A percentile compares a stretch with the other conserved stretches of the same genome.
Conservation (phyloP, 2,329 filamentous ascomycete genomes). For the Fusarium sp. region DNA sequence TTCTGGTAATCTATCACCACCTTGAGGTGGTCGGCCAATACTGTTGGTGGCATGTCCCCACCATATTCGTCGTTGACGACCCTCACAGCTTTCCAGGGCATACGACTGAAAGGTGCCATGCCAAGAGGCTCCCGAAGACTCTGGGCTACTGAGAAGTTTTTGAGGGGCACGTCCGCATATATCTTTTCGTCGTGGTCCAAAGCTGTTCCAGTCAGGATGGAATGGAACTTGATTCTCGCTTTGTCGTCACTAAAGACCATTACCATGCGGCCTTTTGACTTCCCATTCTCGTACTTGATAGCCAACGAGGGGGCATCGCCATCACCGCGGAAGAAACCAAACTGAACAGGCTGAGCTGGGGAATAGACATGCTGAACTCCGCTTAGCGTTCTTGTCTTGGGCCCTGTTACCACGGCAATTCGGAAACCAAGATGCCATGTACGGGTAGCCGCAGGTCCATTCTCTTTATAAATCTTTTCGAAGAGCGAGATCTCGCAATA, state of each 20-base stretch:
- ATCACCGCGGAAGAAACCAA: constrained; percentile 80
- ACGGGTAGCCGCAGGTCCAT: constrained; percentile 77
- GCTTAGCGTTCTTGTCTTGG: constrained; percentile 80
- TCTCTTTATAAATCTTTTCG: constrained; percentile 74
- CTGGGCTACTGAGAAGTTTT: constrained; percentile 71
- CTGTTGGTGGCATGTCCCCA: constrained; percentile 69
- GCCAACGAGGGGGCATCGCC: constrained; percentile 75
- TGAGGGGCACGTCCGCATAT: constrained; percentile 75
- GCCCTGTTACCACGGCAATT: constrained; percentile 80
- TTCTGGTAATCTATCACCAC: constrained; percentile 80
- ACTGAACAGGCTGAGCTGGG: constrained; percentile 76
- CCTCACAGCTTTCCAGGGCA: constrained; percentile 74
- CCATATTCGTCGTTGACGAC: constrained; percentile 79
- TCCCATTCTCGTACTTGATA: constrained; percentile 74
- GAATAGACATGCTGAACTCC: constrained; percentile 77
- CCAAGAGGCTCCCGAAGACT: constrained; percentile 62
- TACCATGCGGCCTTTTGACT: constrained; percentile 76
- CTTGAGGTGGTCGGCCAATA: constrained; percentile 80
- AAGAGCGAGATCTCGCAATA: constrained; percentile 81
- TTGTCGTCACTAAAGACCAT: constrained; percentile 80
- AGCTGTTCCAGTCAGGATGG: constrained; percentile 77
- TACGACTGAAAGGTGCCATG: constrained; percentile 60
- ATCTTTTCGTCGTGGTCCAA: constrained; percentile 75
- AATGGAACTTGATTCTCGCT: constrained; percentile 77
- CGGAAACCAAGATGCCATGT: constrained; percentile 83